A percentile compares a stretch with the other conserved stretches of the same genome.
Conservation (phyloP, 2,329 filamentous ascomycete genomes). For the Xylaria sp. region DNA sequence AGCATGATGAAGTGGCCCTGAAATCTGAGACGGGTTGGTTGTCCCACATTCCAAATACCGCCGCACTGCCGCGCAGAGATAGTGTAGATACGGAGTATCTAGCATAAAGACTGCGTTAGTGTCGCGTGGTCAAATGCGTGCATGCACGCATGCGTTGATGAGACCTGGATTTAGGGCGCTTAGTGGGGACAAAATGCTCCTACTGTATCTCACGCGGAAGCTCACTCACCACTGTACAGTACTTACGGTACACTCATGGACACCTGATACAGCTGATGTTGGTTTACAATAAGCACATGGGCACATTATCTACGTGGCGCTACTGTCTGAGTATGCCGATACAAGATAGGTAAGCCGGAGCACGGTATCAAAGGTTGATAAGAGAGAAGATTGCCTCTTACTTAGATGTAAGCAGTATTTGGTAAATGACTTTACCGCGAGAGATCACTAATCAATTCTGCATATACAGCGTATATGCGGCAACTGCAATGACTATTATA, state of each 20-base stretch:
- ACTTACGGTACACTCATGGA: too few relatives aligned
- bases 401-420: neutral
- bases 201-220: neutral
- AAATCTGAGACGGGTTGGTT: conserved; percentile 12
- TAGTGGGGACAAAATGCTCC: neutral
- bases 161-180: neutral
- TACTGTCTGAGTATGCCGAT: neutral
- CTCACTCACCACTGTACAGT: too few relatives aligned
- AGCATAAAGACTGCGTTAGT: neutral
- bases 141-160: neutral
- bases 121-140: neutral
- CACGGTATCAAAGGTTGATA: neutral
- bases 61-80: neutral
- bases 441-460: conserved; percentile 1
- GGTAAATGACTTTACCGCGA: too few relatives aligned
- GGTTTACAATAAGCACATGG: conserved; percentile 8
- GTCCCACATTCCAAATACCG: conserved; percentile 37
- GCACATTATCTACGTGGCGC: neutral
- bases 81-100: too few relatives aligned
- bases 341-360: neutral
- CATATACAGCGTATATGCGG: neutral
- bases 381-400: neutral
- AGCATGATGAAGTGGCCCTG: conserved; percentile 8
- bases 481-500: neutral
- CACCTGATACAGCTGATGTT: neutral